Base-by-base conservation (phyloP, 2,329 filamentous ascomycete genomes). In the Sclerotinia borealis region DNA sequence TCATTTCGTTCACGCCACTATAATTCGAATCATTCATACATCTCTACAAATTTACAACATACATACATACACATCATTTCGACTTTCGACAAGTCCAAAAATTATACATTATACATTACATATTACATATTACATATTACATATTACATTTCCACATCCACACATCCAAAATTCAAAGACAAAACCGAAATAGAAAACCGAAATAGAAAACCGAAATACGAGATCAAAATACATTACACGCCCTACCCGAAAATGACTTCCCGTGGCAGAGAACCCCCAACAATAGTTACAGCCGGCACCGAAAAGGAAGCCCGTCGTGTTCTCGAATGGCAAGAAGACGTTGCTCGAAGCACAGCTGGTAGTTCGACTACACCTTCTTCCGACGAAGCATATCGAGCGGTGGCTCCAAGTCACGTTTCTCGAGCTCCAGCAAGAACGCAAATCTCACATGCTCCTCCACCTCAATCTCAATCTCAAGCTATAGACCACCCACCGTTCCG, bases 271-370 rank as follows among this genome's bases (percentile, higher is more conserved):
- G 52, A 45, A 62, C 22, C 61, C 13, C 29, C 51, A 11, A 58
- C 52, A 0, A 61, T 69, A 70, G 47, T 75, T 75, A 70, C 66
- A 10, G 66, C 69, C 1, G 62, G 67, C 3, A 66, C 69, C 3
- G 68, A 69, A 29, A 72, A 73, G 51, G 72, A 77, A 45, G 70
- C 67, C 7, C 68, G 68, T 19, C 66, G 74, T 8, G 79, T 83
- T 22, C 72, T 81, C 61, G 77, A 75, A 51, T 80, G 78, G 77
- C 77, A 77, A 65, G 70, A 77, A 47, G 72, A 76, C 48, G 75
- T 78, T 43, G 76, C 76, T 22, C 52, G 67, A 25, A 72, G 70
- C 37, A 66, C 70, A 8, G 66, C 66, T 37, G 62, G 55, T 59
- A 59, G 49, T 51, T 51, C 63, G 7, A 56, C 27, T 15, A 11